phyloP scores from a whole-genome alignment of 169 alveolate genomes.

The Eimeria necatrix region DNA sequence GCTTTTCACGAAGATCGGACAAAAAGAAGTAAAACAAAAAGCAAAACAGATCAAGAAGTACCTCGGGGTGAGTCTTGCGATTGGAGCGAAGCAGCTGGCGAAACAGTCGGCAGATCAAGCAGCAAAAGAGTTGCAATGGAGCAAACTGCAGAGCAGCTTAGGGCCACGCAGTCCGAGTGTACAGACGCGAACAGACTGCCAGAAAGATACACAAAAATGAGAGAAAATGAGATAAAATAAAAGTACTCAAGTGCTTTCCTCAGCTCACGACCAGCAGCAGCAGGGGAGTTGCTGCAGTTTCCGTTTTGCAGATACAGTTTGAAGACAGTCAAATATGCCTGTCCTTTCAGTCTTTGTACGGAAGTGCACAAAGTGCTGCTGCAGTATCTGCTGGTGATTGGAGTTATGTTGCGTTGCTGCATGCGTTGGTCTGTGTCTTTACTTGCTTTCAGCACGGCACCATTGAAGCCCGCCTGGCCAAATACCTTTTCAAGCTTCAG shows the following conservation, averaged over 20 bases:
- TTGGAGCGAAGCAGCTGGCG: too few relatives aligned
- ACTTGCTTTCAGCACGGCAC: slow-evolving; percentile 46
- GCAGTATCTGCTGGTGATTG: not conserved
- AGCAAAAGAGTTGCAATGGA: too few relatives aligned
- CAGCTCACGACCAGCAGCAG: too few relatives aligned
- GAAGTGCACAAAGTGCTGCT: not conserved
- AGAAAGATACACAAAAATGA: too few relatives aligned
- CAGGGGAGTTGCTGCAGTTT: too few relatives aligned
- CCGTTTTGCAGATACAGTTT: not conserved
- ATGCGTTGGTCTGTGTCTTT: not conserved
- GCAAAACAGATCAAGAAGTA: not conserved
- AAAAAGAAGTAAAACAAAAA: not conserved
- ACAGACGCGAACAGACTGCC: too few relatives aligned
- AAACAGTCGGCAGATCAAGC: too few relatives aligned
- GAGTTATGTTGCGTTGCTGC: not conserved
- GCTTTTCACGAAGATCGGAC: slow-evolving; percentile 16
- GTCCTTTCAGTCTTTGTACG: not conserved
- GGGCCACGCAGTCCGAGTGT: too few relatives aligned
- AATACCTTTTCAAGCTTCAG: slow-evolving; percentile 9
- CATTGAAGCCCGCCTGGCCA: slow-evolving; percentile 51
- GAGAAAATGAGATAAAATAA: too few relatives aligned
- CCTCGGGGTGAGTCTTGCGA: slow-evolving; percentile 13
- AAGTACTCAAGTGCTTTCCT: too few relatives aligned
- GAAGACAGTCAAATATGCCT: not conserved
- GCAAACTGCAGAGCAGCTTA: too few relatives aligned